Percentiles rank a stretch among this genome's conserved stretches.
These are phyloP conservation scores for Diaporthe sp. DNA, from an alignment of 2,329 filamentous ascomycete genomes.

Conservation along the genomic window DNA sequence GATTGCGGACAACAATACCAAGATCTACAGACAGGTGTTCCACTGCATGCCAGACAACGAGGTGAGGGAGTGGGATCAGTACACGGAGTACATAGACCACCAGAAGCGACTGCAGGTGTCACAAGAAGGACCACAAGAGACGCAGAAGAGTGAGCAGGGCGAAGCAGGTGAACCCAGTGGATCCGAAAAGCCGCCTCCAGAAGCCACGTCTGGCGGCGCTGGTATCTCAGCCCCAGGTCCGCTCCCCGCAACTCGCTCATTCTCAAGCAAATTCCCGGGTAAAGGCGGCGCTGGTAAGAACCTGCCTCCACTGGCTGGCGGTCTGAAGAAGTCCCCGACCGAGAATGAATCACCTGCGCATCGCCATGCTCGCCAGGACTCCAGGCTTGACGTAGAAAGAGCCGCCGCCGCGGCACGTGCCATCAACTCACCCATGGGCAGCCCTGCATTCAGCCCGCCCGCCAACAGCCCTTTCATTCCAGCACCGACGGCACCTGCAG, in stretches of 20 bases:
- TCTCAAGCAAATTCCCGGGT: constrained; percentile 52
- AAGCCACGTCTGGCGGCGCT: constrained; percentile 51
- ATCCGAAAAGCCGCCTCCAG: constrained; percentile 46
- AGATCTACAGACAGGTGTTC: constrained; percentile 93
- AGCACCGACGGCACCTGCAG: constrained; percentile 40
- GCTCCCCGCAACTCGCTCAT: constrained; percentile 51
- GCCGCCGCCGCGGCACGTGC: constrained; percentile 47
- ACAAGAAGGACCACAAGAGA: constrained; percentile 59
- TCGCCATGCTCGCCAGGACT: constrained; percentile 41
- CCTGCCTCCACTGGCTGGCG: constrained; percentile 44
- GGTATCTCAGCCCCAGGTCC: constrained; percentile 60
- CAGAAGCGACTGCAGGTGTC: constrained; percentile 80
- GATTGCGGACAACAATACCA: constrained; percentile 94
- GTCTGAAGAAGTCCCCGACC: constrained; percentile 24
- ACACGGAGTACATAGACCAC: constrained; percentile 87
- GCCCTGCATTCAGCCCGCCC: constrained; percentile 32
- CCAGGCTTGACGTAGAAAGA: constrained; percentile 48
- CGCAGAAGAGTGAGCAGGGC: constrained; percentile 67
- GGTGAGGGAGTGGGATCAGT: constrained; percentile 93
- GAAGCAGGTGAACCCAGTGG: constrained; percentile 53
- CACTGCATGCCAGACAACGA: constrained; percentile 97
- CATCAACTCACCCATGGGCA: constrained; percentile 42
- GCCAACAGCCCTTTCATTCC: constrained; percentile 33
- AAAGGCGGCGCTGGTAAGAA: constrained; percentile 45
- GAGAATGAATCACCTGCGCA: constrained; percentile 35